Percentiles rank a stretch among this genome's conserved stretches.
phyloP scores from a whole-genome alignment of 495 filamentous ascomycete genomes.

The Neurospora sp. region DNA sequence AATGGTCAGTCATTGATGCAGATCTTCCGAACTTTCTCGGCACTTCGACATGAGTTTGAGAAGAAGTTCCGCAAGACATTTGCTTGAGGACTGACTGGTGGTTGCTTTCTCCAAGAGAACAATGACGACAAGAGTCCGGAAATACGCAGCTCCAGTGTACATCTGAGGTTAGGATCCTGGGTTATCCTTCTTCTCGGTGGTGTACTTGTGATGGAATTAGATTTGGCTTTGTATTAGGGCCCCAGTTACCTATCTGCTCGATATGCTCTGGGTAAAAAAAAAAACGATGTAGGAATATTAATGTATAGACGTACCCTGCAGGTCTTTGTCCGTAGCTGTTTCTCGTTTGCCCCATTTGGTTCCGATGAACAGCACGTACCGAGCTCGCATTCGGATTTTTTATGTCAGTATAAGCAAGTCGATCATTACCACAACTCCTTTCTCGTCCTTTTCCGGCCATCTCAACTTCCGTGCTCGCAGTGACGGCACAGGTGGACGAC shows the following conservation, averaged over 20 bases:
- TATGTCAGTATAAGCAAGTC: background rate
- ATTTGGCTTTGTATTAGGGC: background rate
- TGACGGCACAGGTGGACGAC: background rate
- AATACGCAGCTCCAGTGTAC: background rate
- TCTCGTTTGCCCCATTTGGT: background rate
- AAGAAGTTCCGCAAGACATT: conserved; percentile 54
- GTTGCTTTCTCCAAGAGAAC: background rate
- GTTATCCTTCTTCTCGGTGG: background rate
- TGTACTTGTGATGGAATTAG: background rate
- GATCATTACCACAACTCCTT: background rate
- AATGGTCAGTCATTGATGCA: conserved; percentile 40
- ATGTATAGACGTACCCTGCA: background rate
- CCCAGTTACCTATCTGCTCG: background rate
- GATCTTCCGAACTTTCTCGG: conserved; percentile 45
- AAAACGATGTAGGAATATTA: background rate
- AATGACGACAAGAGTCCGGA: background rate
- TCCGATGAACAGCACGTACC: background rate
- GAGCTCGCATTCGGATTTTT: background rate
- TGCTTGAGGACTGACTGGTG: conserved; percentile 12
- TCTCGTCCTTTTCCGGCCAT: background rate
- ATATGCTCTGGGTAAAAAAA: background rate
- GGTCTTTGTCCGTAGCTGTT: background rate
- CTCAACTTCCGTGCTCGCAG: background rate
- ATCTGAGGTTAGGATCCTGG: background rate
- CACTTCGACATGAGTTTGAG: conserved; percentile 52